These are phyloP conservation scores for Thermomucor indicae-seudaticae DNA, from an alignment of 371 early-diverging fungal species.

Conservation along the genomic window DNA sequence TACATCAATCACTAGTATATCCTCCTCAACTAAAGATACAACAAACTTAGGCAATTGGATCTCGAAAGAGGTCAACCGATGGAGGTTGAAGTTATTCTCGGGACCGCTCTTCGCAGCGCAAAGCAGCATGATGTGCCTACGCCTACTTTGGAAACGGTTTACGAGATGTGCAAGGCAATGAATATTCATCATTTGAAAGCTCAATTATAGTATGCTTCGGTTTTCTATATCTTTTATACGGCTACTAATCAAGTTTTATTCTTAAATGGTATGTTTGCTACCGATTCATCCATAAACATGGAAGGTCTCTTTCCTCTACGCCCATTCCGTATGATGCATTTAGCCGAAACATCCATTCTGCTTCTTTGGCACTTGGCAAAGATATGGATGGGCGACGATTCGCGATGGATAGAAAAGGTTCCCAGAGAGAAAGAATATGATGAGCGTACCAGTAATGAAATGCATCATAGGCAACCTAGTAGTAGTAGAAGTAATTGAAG, in stretches of 20 bases:
- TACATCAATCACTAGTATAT: neutral
- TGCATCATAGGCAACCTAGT: constrained; percentile 17
- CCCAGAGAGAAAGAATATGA: constrained; percentile 11
- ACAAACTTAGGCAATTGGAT: constrained; percentile 40
- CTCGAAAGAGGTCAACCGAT: constrained; percentile 53
- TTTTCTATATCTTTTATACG: too few species aligned
- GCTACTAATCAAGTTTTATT: too few species aligned
- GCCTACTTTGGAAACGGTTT: constrained; percentile 40
- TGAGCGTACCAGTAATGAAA: constrained; percentile 25
- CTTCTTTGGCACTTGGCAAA: constrained; percentile 4
- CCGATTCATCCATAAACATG: constrained; percentile 7
- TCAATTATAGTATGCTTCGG: constrained; percentile 2
- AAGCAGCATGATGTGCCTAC: constrained; percentile 35
- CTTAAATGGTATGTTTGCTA: too few species aligned
- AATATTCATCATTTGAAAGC: constrained; percentile 12
- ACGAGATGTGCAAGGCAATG: constrained; percentile 22
- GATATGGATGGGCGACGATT: constrained; percentile 5
- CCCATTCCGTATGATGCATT: constrained; percentile 1
- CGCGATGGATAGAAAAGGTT: neutral
- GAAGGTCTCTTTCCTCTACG: neutral
- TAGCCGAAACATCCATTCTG: constrained; percentile 7
- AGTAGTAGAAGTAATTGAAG: too few species aligned
- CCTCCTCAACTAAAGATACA: neutral
- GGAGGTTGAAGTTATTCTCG: constrained; percentile 65
- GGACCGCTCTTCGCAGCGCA: constrained; percentile 53